Percentiles rank a stretch among this genome's conserved stretches.
Evolutionary conservation across 305 asterid species (phyloP).

Genomic region (Nicotiana rustica): DNA sequence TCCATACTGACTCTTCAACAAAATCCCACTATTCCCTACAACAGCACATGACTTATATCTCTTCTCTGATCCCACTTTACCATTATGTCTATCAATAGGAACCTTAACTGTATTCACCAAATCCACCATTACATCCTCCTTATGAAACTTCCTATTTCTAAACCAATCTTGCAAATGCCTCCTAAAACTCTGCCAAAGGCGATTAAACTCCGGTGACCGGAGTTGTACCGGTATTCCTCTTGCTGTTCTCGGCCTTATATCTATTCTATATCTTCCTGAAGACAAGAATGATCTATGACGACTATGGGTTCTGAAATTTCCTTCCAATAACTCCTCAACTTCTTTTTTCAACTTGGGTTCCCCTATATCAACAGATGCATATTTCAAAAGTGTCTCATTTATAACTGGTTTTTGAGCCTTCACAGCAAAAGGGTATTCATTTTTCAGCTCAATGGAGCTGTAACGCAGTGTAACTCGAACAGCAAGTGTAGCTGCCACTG

Average conservation of each 20-base stretch:
- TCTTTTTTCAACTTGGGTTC: conserved; percentile 73
- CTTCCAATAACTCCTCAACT: conserved; percentile 73
- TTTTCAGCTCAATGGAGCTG: conserved; percentile 52
- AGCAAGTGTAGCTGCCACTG: conserved; percentile 56
- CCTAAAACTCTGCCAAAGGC: conserved; percentile 73
- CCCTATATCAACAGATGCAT: conserved; percentile 67
- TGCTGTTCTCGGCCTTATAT: conserved; percentile 57
- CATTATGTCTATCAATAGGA: conserved; percentile 45
- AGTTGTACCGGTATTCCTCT: conserved; percentile 64
- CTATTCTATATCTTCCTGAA: conserved; percentile 64
- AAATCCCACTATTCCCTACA: conserved; percentile 95
- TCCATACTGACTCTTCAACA: conserved; percentile 65
- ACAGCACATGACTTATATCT: conserved; percentile 81
- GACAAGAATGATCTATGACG: conserved; percentile 80
- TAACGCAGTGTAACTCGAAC: conserved; percentile 57
- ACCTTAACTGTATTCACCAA: conserved; percentile 46
- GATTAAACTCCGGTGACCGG: conserved; percentile 77
- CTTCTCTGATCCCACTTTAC: conserved; percentile 36
- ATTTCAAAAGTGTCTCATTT: conserved; percentile 60
- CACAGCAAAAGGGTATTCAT: conserved; percentile 44
- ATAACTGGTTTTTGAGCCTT: conserved; percentile 42
- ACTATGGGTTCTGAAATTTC: conserved; percentile 66
- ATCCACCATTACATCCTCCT: conserved; percentile 63
- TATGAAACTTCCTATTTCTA: conserved; percentile 59
- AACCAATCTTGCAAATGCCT: conserved; percentile 74